Base-by-base conservation (phyloP, 441 rosid genomes). In the Populus hybrid region DNA sequence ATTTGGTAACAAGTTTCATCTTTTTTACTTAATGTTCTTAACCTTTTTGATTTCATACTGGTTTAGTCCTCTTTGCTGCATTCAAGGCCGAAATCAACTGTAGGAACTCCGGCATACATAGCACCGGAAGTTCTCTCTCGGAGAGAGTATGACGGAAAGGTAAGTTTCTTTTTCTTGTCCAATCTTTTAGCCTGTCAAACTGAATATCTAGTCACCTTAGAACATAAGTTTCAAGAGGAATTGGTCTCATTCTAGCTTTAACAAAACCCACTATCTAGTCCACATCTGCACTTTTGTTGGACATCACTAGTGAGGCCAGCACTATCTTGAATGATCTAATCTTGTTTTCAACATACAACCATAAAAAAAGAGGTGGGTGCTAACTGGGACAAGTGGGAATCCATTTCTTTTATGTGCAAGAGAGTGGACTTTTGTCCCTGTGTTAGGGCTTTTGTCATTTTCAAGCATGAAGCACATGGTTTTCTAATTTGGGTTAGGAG, bases 91-190 rank as follows among this genome's bases (percentile, higher is more conserved):
- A 93, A 94, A 83, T 94, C 99, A 24, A 93, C 97, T 0, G 99
- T 94, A 77, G 98, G 99, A 85, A 94, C 99, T 80, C 99, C 97
- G 2, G 99, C 99, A 21, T 94, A 92, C 77, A 92, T 94, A 67
- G 97, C 98, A 65, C 99, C 97, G 0, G 97, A 94, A 80, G 98
- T 95, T 82, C 92, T 92, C 64, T 90, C 94, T 23, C 89, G 94
- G 40, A 82, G 86, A 79, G 99, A 93, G 78, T 95, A 93, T 75
- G 97, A 95, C 72, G 99, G 99, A 78, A 95, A 92, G 91, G 99
- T 93, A 79, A 63, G 81, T 56, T 50, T 23, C 8, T 65, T 7
- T 3, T 26, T n/a, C 35, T 68, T 26, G 11, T 26, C 10, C 8
- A 11, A 26, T 26, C 7, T 14, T 65, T 65, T 18, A 7, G 1